Conservation (phyloP, 2,329 filamentous ascomycete genomes). For the Nemania sp. region DNA sequence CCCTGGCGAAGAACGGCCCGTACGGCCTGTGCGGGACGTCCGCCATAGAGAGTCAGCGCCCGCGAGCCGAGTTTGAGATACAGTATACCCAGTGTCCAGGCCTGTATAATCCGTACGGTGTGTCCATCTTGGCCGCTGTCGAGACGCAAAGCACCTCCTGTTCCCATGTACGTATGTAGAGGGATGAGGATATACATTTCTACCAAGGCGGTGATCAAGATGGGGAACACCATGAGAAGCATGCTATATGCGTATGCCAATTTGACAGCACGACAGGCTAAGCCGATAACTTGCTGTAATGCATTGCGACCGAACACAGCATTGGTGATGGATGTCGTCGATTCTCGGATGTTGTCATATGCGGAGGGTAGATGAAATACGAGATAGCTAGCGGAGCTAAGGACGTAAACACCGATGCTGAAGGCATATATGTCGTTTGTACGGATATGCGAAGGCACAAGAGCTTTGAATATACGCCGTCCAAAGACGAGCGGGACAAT, state of each 20-base stretch:
- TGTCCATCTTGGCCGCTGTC: constrained; percentile 51
- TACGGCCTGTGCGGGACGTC: constrained; percentile 73
- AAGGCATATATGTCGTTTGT: constrained; percentile 98
- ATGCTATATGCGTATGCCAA: constrained; percentile 76
- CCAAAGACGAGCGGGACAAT: constrained; percentile 86
- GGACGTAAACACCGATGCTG: constrained; percentile 81
- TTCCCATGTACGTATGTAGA: constrained; percentile 72
- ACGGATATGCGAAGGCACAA: constrained; percentile 71
- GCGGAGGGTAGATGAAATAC: constrained; percentile 54
- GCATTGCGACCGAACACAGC: constrained; percentile 39
- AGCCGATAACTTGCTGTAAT: constrained; percentile 36
- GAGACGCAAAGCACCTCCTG: constrained; percentile 35
- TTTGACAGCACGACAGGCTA: constrained; percentile 42
- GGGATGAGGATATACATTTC: constrained; percentile 91
- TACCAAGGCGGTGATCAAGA: constrained; percentile 75
- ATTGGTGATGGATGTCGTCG: constrained; percentile 31
- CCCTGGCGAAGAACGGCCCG: constrained; percentile 73
- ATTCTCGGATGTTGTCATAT: constrained; percentile 39
- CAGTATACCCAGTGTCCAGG: constrained; percentile 90
- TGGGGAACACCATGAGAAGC: constrained; percentile 77
- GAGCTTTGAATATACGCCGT: constrained; percentile 71
- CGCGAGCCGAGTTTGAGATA: constrained; percentile 81
- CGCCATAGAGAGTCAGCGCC: constrained; percentile 67
- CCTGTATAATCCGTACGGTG: constrained; percentile 84
- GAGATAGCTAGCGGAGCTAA: constrained; percentile 70